Evolutionary conservation across 345 rosid genomes (phyloP).

Genomic region (Hibiscus trionum): DNA sequence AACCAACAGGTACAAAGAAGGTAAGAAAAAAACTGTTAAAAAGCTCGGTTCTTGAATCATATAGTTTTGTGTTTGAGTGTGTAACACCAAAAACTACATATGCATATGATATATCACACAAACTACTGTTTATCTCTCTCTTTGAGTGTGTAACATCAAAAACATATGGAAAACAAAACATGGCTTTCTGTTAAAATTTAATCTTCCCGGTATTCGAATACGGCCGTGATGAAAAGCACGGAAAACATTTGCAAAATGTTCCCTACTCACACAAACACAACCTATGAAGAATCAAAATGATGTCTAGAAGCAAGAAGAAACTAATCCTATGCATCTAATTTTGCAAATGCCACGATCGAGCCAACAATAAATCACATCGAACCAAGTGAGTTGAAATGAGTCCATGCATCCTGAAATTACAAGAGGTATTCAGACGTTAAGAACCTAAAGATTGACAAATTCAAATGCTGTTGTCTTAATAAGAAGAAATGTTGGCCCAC

Average conservation of each 20-base stretch:
- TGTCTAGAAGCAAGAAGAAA: not conserved
- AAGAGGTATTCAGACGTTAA: not conserved
- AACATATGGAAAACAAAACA: no score
- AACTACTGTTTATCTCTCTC: no score
- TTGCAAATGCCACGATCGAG: not conserved
- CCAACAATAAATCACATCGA: slow-evolving; percentile 20
- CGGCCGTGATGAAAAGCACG: no score
- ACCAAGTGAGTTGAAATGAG: slow-evolving; percentile 63
- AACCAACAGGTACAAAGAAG: no score
- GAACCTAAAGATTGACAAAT: not conserved
- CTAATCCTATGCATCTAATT: not conserved
- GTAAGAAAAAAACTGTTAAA: not conserved
- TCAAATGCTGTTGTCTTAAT: not conserved
- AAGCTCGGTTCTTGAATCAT: not conserved
- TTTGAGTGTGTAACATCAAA: no score
- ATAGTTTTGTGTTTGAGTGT: not conserved
- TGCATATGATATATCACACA: not conserved
- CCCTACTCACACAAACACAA: not conserved
- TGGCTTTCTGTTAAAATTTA: no score
- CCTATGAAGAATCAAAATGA: not conserved
- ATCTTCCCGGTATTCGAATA: no score
- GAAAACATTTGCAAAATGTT: not conserved
- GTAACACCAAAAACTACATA: not conserved
- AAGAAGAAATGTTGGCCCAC: not conserved
- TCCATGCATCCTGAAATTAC: slow-evolving; percentile 72